Base-by-base conservation (phyloP, 768 basidiomycete species). In the Tulasnella calospora region DNA sequence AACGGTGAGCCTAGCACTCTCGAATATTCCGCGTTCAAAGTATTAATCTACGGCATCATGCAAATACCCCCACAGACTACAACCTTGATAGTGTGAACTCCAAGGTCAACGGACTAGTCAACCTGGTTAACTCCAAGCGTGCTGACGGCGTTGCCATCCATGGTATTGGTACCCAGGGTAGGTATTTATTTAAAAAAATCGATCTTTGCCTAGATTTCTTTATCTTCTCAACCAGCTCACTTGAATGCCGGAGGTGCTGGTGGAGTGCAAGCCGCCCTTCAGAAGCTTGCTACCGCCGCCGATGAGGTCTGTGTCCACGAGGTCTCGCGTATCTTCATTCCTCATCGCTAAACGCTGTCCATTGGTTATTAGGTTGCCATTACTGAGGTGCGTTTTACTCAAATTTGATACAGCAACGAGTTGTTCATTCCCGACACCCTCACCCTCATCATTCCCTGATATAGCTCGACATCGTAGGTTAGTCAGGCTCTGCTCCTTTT, bases 121-220 rank as follows among this genome's bases (percentile, higher is more conserved):
- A 44, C 73, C 73, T 74, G 17, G 73, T 74, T 19, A 74, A 74
- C 73, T 23, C 21, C 4, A 35, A 38, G 35, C 17, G 44, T 30
- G 21, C 44, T 19, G 47, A 21, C 8, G 75, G 75, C 61, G 75
- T 76, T 7, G 57, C 75, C 21, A 76, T 76, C 30, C 46, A 76
- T 44, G 75, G 75, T 15, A 67, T 76, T 44, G 75, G 75, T 44
- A 61, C 75, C 6, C 75, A 76, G 27, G 19, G 70, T 71, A 33
- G 19, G 70, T 71, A 8, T 71, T 10, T 51, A 23, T n/a, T 23
- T 23, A 23, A n/a, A 51, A n/a, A 51, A 4, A 5, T 71, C 9
- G 19, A 17, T n/a, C 70, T 15, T 21, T 21, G 19, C 70, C 8
- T 6, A 21, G 1, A 21, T 35, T n/a, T 7, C 27, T 27, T 35